phyloP scores from a whole-genome alignment of 352 stramenopile genomes.

The Pythium grandisporangium region DNA sequence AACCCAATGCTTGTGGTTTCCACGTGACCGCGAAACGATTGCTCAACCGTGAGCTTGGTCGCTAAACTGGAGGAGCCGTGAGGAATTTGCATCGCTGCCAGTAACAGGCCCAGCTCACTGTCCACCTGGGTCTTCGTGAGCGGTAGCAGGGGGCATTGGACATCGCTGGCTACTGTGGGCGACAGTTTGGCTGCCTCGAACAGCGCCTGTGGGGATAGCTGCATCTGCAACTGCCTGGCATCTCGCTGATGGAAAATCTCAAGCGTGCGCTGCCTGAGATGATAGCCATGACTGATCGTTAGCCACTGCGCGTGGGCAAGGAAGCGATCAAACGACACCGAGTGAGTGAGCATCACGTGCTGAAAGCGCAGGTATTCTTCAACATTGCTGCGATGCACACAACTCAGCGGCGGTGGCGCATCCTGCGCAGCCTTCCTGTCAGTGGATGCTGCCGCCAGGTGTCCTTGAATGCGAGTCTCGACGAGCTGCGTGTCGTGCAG shows the following conservation, averaged over 20 bases:
- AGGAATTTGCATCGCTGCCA: slow-evolving; percentile 1
- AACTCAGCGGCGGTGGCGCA: neutral
- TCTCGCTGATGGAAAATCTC: slow-evolving; percentile 28
- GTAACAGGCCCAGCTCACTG: slow-evolving; percentile 17
- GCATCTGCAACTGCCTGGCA: slow-evolving; percentile 10
- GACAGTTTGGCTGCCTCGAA: slow-evolving; percentile 5
- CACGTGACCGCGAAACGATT: slow-evolving; percentile 1
- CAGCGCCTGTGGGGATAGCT: slow-evolving; percentile 2
- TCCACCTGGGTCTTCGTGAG: slow-evolving; percentile 18
- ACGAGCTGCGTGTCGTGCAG: too few species aligned
- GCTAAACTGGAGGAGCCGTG: neutral
- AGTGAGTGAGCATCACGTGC: slow-evolving; percentile 12
- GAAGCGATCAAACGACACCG: slow-evolving; percentile 24
- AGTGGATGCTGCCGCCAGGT: too few species aligned
- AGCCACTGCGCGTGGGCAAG: slow-evolving; percentile 32
- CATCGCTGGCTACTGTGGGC: slow-evolving; percentile 3
- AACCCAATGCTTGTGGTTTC: slow-evolving; percentile 6
- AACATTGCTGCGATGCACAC: slow-evolving; percentile 14
- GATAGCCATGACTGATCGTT: slow-evolving; percentile 35
- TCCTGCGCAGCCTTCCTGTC: too few species aligned
- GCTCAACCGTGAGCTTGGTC: slow-evolving; percentile 9
- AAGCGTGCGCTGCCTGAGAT: slow-evolving; percentile 44
- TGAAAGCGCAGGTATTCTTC: slow-evolving; percentile 24
- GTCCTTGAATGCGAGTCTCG: too few species aligned
- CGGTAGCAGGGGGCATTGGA: slow-evolving; percentile 37